These are phyloP conservation scores for Fulvia fulva DNA, from an alignment of 2,329 filamentous ascomycete species.

Conservation along the genomic window DNA sequence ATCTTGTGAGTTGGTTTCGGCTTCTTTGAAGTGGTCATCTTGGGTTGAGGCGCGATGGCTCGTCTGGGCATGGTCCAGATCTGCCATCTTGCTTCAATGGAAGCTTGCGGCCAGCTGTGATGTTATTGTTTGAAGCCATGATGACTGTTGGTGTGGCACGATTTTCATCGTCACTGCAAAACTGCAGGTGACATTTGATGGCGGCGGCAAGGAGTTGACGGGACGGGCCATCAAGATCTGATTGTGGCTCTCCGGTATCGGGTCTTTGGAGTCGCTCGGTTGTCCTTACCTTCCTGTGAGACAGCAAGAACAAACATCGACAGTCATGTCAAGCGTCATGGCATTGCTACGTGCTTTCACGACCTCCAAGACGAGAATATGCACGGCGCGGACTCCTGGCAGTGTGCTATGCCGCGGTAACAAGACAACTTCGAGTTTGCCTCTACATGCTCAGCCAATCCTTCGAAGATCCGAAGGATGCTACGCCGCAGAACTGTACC, in stretches of 20 bases:
- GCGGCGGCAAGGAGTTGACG: neutral
- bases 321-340: too few species aligned
- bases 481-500: too few species aligned
- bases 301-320: too few species aligned
- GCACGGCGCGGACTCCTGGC: too few species aligned
- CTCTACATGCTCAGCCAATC: too few species aligned
- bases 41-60: neutral
- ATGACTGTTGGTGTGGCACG: neutral
- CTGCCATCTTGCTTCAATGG: neutral
- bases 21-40: constrained; percentile 9
- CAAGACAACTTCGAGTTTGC: too few species aligned
- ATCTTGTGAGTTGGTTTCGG: constrained; percentile 3
- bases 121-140: neutral
- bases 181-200: neutral
- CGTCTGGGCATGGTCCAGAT: neutral
- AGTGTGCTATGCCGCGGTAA: too few species aligned
- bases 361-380: neutral
- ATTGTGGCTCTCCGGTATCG: neutral
- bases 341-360: too few species aligned
- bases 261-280: too few species aligned
- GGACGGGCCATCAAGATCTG: neutral
- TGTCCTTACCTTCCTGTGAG: too few species aligned
- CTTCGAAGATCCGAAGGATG: too few species aligned
- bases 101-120: neutral
- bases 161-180: neutral